Base-by-base conservation (phyloP, 192 early-diverging fungal genomes). In the Radiomyces spectabilis region DNA sequence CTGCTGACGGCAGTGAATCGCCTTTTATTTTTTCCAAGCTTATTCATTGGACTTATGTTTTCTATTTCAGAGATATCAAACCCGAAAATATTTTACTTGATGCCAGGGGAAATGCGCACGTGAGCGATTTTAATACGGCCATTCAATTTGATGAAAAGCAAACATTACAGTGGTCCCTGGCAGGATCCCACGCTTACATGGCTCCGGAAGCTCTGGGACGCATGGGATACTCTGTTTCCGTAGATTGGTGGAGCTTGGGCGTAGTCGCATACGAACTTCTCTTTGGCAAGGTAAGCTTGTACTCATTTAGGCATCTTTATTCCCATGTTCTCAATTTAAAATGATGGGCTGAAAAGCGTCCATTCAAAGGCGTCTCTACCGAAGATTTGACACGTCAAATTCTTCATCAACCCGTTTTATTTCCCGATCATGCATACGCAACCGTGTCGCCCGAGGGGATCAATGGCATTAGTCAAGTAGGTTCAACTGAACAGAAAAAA, bases 91-190 rank as follows among this genome's bases (percentile, higher is more conserved):
- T 90, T 2, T 70, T 90, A 46, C 57, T 90, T 32, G 84, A 87
- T 61, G 72, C 74, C 39, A 72, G 71, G 31, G 95, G 95, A 9
- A 91, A 98, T 62, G 90, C 86, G 15, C 88, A 89, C 46, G 66
- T 98, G 64, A 93, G 91, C 22, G 95, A 98, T 69, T 98, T 98
- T 61, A 98, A 98, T 73, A 94, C 97, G 64, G 94, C 93, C 9
- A 37, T 85, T 10, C 78, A 83, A 24, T 80, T 83, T 51, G 29
- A 45, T 19, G 31, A 73, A 68, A 18, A 58, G 60, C 26, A 82
- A 82, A 71, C 67, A 32, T 71, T 93, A 59, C 46, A 48, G 30
- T 88, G 80, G n/a, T 87, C 87, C 15, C 83, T 85, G 5, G 87
- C 89, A 43, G 92, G 92, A 32, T 86, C 80, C 50, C 78, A 87